phyloP scores from a whole-genome alignment of 192 early-diverging fungal species.

The Funneliformis geosporum region DNA sequence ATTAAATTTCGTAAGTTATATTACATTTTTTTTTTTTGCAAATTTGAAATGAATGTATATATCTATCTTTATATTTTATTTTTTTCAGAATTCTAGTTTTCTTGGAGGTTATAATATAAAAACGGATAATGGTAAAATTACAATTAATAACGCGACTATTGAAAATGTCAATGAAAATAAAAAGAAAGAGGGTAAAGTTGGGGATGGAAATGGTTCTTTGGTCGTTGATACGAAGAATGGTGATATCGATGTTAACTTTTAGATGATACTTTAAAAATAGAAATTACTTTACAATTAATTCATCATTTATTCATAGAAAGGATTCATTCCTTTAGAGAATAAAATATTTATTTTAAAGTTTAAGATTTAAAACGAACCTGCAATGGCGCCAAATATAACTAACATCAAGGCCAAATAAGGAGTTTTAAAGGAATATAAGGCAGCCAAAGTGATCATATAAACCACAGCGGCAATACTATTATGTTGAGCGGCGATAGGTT shows the following conservation, averaged over 20 bases:
- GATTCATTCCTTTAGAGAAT: no score
- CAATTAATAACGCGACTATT: background rate
- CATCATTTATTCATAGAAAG: no score
- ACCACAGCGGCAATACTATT: slow-evolving; percentile 20
- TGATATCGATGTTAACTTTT: background rate
- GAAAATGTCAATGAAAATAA: background rate
- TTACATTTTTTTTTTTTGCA: background rate
- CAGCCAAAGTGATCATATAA: slow-evolving; percentile 22
- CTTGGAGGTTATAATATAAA: background rate
- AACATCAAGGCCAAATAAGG: slow-evolving; percentile 4
- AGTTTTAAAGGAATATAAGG: slow-evolving; percentile 18
- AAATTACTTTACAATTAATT: no score
- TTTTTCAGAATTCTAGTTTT: background rate
- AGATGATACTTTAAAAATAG: background rate
- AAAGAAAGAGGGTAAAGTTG: background rate
- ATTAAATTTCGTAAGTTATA: background rate
- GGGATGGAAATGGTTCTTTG: background rate
- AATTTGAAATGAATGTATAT: background rate
- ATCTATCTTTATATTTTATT: background rate
- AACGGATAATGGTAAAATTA: background rate
- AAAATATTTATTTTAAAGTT: no score
- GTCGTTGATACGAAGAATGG: background rate
- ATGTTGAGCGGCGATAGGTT: background rate
- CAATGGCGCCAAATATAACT: slow-evolving; percentile 27
- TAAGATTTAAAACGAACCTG: no score